A percentile compares a stretch with the other conserved stretches of the same genome.
Evolutionary conservation across 1,284 basidiomycete species (phyloP).

Genomic region (Veloporphyrellus conicus): DNA sequence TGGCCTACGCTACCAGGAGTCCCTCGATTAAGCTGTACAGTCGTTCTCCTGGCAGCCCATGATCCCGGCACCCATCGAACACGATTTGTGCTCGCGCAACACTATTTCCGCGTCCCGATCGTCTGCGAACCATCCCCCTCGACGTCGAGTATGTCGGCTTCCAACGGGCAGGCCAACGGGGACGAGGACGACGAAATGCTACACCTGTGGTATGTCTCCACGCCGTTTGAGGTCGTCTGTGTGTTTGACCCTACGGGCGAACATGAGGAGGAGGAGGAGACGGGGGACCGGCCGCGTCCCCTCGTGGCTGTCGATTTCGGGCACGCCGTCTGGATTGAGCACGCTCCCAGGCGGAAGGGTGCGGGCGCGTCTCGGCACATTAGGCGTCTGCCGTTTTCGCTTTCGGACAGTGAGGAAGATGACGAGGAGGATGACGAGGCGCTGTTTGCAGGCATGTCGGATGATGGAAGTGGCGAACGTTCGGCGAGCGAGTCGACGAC

Average conservation of each 20-base stretch:
- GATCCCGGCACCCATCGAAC: conserved; percentile 53
- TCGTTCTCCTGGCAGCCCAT: conserved; percentile 60
- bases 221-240: conserved; percentile 67
- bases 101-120: conserved; percentile 67
- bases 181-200: conserved; percentile 48
- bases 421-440: conserved; percentile 14
- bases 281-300: conserved; percentile 52
- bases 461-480: conserved; percentile 10
- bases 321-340: conserved; percentile 71
- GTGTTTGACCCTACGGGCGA: conserved; percentile 45
- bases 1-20: conserved; percentile 62
- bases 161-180: not conserved
- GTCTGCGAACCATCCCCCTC: conserved; percentile 14
- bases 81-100: conserved; percentile 65
- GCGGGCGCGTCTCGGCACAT: conserved; percentile 28
- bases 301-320: conserved; percentile 76
- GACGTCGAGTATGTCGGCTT: not conserved
- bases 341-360: conserved; percentile 40
- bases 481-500: conserved; percentile 12
- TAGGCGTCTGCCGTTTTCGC: conserved; percentile 7
- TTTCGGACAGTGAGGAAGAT: conserved; percentile 25
- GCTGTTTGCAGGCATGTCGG: conserved; percentile 13
- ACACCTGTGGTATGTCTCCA: conserved; percentile 64
- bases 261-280: conserved; percentile 35
- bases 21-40: conserved; percentile 64